Base-by-base conservation (phyloP, 2,329 filamentous ascomycete species). In the Neonectria faginata region DNA sequence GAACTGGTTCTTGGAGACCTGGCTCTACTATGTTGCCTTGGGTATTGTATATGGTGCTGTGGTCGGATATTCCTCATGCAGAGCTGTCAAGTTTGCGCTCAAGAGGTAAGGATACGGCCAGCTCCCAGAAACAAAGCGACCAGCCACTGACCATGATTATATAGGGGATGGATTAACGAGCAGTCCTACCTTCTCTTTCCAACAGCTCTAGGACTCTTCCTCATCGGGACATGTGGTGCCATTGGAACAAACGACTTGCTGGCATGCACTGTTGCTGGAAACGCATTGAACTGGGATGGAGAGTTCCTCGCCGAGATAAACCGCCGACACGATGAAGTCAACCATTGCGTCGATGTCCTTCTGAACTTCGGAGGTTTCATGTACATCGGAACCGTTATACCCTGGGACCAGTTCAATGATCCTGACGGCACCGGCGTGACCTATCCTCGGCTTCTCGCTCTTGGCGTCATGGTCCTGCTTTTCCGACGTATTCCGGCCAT, bases 291-390 rank as follows among this genome's bases (percentile, higher is more conserved):
- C 75, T 90, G 88, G 88, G 85, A 89, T 60, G 87, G 88, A 3
- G 72, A 82, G n/a, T 89, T 85, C 68, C 83, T 88, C 3, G 79
- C 79, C 5, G 87, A 89, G 73, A 81, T 84, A 0, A 80, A 87
- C 61, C 77, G 80, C 9, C 82, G 86, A 9, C 86, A 88, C 69
- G 88, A 89, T 62, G 86, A 88, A 51, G 86, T 89, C 68, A 89
- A 89, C 72, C 81, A 82, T 2, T 83, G 82, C 41, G 80, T 89
- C 12, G 86, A 89, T 56, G 83, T 87, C 0, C 73, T 89, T 0
- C 79, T 89, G 54, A 89, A 89, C 72, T 87, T 88, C 68, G 86
- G 83, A 8, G 86, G 84, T 20, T 89, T 89, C 74, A 85, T 88
- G 78, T 89, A 86, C 64, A 80, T 89, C 47, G 87, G 87, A 1